Evolutionary conservation across 164 flowering plant genomes (phyloP).

Genomic region (Litsea cubeba): DNA sequence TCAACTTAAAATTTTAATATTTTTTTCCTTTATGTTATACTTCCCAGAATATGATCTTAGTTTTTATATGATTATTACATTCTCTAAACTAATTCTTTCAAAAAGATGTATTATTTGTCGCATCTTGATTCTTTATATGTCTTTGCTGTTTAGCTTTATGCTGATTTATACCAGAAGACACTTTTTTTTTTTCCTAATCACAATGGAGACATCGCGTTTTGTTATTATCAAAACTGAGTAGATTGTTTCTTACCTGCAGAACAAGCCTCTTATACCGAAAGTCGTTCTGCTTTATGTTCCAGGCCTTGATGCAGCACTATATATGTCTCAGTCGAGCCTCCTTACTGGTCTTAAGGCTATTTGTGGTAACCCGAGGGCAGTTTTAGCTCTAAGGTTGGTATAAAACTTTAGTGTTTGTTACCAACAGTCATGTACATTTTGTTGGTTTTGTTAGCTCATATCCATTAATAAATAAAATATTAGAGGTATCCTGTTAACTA

Average conservation of each 20-base stretch:
- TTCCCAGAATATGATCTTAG: not conserved
- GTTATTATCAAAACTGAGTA: constrained; percentile 3
- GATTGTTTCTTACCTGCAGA: constrained; percentile 52
- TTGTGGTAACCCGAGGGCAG: constrained; percentile 83
- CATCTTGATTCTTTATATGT: not conserved
- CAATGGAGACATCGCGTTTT: not conserved
- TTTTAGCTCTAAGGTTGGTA: constrained; percentile 83
- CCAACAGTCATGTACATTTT: not conserved
- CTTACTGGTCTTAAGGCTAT: constrained; percentile 54
- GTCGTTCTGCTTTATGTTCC: constrained; percentile 93
- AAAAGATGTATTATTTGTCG: not conserved
- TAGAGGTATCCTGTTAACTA: not conserved
- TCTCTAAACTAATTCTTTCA: not conserved
- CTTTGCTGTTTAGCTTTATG: not conserved
- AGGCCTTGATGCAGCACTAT: constrained; percentile 93
- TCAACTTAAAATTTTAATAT: not conserved
- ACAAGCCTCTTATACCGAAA: constrained; percentile 90
- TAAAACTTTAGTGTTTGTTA: not conserved
- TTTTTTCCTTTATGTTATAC: not conserved
- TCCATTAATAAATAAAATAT: not conserved
- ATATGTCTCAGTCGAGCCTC: constrained; percentile 61
- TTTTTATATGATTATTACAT: not conserved
- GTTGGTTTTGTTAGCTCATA: not conserved
- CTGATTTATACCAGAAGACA: not conserved
- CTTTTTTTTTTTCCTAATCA: not conserved